phyloP scores from a whole-genome alignment of 2,329 filamentous ascomycete species.

The Dichotomopilus funicola region DNA sequence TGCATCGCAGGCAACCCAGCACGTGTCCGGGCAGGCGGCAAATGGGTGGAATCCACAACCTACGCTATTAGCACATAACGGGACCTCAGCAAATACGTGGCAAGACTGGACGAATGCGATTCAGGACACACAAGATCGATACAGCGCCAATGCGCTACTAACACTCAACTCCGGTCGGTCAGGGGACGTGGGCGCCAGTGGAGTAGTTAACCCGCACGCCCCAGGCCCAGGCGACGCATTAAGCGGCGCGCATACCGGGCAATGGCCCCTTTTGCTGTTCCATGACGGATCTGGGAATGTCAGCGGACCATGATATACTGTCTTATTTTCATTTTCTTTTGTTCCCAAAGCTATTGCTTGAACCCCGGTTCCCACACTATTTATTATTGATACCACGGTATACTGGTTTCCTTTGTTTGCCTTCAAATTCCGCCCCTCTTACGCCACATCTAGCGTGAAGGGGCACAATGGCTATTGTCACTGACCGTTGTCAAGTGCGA shows the following conservation, averaged over 20 bases:
- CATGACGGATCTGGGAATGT: constrained; percentile 15
- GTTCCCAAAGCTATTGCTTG: too few relatives aligned
- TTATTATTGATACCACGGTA: constrained; percentile 5
- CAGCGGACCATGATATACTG: constrained; percentile 4
- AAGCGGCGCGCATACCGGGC: constrained; percentile 16
- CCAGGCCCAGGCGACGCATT: constrained; percentile 11
- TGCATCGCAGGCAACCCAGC: constrained; percentile 34
- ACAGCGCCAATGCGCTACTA: constrained; percentile 43
- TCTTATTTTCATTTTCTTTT: background rate
- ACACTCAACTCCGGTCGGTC: constrained; percentile 35
- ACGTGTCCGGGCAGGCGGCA: constrained; percentile 19
- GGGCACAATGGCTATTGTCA: too few relatives aligned
- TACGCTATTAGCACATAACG: constrained; percentile 29
- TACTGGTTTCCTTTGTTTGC: background rate
- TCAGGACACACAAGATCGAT: constrained; percentile 43
- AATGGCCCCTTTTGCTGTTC: constrained; percentile 26
- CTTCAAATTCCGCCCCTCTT: background rate
- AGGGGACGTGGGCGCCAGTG: constrained; percentile 14
- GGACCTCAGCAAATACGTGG: constrained; percentile 39
- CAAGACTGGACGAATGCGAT: constrained; percentile 50
- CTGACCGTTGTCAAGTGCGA: too few relatives aligned
- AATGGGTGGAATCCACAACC: constrained; percentile 21
- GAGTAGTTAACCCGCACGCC: constrained; percentile 13
- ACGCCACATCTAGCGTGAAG: background rate
- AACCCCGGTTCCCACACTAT: too few relatives aligned